phyloP scores from a whole-genome alignment of 441 rosid species.

The Oxalis stricta region DNA sequence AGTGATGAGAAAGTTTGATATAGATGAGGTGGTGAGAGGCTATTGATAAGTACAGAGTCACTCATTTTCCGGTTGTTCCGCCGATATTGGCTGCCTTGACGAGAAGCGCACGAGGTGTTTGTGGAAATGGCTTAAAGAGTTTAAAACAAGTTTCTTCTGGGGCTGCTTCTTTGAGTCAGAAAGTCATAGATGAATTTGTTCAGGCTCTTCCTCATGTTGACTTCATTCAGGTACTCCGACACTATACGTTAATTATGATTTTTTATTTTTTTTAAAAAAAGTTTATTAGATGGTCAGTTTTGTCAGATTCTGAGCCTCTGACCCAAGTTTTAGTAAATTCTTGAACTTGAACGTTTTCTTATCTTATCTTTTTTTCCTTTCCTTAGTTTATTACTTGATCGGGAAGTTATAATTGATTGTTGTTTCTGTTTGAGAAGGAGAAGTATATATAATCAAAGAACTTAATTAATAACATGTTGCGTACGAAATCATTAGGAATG shows the following conservation, averaged over 20 bases:
- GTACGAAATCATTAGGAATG: too few species aligned
- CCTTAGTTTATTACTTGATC: not conserved
- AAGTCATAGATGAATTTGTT: conserved; percentile 43
- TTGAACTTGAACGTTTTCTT: too few species aligned
- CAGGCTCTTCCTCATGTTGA: conserved; percentile 48
- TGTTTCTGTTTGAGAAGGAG: not conserved
- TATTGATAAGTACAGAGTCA: conserved; percentile 40
- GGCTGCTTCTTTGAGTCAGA: conserved; percentile 52
- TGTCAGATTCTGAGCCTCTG: too few species aligned
- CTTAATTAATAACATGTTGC: too few species aligned
- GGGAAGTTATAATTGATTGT: not conserved
- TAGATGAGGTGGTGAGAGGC: conserved; percentile 26
- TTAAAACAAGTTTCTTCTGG: conserved; percentile 80
- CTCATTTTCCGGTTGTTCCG: conserved; percentile 76
- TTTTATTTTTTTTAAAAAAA: too few species aligned
- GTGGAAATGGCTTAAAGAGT: conserved; percentile 34
- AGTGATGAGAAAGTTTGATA: conserved; percentile 60
- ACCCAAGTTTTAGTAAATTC: too few species aligned
- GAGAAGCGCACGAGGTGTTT: conserved; percentile 20
- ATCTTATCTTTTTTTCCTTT: not conserved
- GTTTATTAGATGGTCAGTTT: too few species aligned
- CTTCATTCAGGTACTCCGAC: conserved; percentile 53
- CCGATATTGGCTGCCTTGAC: conserved; percentile 48
- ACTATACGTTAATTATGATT: not conserved
- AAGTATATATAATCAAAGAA: too few species aligned